These are phyloP conservation scores for Ganoderma lucidum DNA, from an alignment of 1,284 basidiomycete species.

Conservation along the genomic window DNA sequence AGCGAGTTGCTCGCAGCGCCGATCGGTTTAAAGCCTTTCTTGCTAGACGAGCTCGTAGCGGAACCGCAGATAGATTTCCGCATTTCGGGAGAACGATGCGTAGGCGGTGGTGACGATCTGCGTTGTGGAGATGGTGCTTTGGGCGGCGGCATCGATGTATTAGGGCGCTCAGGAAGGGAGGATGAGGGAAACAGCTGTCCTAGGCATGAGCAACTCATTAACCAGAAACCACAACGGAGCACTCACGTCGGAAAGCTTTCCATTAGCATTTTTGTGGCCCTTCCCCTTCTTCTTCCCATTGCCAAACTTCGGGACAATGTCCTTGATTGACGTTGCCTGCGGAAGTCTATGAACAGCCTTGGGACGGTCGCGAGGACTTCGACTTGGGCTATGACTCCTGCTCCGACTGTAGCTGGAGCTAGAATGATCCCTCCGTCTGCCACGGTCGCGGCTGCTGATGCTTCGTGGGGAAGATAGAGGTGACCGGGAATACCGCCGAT, in stretches of 20 bases:
- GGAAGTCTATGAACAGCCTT: conserved; percentile 73
- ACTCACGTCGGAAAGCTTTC: conserved; percentile 34
- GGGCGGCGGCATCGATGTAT: conserved; percentile 29
- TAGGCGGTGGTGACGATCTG: conserved; percentile 21
- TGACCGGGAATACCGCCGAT: conserved; percentile 37
- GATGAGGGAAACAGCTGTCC: conserved; percentile 24
- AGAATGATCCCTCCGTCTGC: conserved; percentile 41
- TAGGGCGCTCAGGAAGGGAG: conserved; percentile 27
- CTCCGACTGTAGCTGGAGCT: conserved; percentile 46
- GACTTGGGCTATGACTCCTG: conserved; percentile 61
- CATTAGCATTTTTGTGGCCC: conserved; percentile 29
- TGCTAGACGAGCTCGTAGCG: conserved; percentile 36
- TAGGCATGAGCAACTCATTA: background rate
- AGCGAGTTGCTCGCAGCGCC: conserved; percentile 62
- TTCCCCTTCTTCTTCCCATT: conserved; percentile 33
- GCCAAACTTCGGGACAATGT: conserved; percentile 44
- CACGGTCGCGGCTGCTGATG: conserved; percentile 38
- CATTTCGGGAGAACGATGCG: conserved; percentile 16
- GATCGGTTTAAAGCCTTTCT: conserved; percentile 72
- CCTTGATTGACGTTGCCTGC: conserved; percentile 51
- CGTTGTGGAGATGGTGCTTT: conserved; percentile 21
- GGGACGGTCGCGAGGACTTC: conserved; percentile 55
- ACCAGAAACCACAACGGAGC: background rate
- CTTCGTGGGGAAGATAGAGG: conserved; percentile 37
- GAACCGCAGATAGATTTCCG: conserved; percentile 14